Conservation (phyloP, 1,284 basidiomycete genomes). For the Cryptococcus maquisensis region DNA sequence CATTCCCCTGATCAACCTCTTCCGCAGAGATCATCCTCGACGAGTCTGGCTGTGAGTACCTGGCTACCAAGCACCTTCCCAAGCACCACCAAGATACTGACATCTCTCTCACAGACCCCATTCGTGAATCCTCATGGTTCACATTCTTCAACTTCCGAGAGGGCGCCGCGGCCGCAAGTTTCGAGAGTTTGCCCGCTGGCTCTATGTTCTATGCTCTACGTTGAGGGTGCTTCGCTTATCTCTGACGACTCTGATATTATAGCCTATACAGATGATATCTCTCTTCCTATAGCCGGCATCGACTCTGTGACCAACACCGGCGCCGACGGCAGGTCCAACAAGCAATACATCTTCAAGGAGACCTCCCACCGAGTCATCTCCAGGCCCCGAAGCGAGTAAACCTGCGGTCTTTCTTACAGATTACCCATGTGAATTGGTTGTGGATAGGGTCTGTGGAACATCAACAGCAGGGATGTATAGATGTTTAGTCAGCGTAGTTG, state of each 20-base stretch:
- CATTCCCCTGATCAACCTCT: neutral
- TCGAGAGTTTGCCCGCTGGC: slow-evolving; percentile 28
- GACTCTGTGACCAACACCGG: slow-evolving; percentile 11
- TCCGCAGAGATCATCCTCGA: slow-evolving; percentile 20
- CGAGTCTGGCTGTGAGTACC: slow-evolving; percentile 28
- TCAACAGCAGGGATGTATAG: no score
- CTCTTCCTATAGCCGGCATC: slow-evolving; percentile 8
- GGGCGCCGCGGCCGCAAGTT: slow-evolving; percentile 16
- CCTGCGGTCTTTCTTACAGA: neutral
- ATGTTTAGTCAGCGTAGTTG: no score
- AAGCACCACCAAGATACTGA: no score
- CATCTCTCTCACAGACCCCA: slow-evolving; percentile 6
- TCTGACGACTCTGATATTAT: neutral
- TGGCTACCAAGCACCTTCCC: neutral
- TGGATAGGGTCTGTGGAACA: no score
- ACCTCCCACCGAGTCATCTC: slow-evolving; percentile 15
- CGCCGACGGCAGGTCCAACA: slow-evolving; percentile 8
- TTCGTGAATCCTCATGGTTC: slow-evolving; percentile 27
- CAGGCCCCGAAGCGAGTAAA: slow-evolving; percentile 8
- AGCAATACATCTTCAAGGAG: slow-evolving; percentile 35
- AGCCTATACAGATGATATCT: neutral
- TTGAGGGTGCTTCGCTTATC: slow-evolving; percentile 32
- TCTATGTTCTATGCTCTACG: slow-evolving; percentile 32
- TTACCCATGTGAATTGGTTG: no score
- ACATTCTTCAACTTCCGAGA: slow-evolving; percentile 41